Evolutionary conservation across 2,329 filamentous ascomycete species (phyloP).

Genomic region (Setomelanomma holmii): DNA sequence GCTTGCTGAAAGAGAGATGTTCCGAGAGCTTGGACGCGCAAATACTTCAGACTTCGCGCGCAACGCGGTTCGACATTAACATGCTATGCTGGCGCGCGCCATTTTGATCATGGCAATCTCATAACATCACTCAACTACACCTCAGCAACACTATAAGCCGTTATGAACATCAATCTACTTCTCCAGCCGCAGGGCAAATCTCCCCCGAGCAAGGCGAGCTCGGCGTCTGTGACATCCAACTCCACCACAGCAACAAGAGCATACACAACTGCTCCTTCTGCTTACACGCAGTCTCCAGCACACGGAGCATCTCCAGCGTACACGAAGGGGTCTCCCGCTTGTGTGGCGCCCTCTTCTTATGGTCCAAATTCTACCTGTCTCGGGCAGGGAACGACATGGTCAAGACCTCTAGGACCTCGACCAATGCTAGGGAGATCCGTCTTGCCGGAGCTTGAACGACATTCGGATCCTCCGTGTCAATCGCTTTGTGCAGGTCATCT

Average conservation of each 20-base stretch:
- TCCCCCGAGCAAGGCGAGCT: constrained; percentile 57
- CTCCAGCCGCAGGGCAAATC: constrained; percentile 80
- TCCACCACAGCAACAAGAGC: constrained; percentile 53
- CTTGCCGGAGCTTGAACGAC: constrained; percentile 46
- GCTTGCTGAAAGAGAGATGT: too few relatives aligned
- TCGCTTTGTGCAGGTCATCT: constrained; percentile 53
- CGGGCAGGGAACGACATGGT: constrained; percentile 29
- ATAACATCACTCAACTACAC: too few relatives aligned
- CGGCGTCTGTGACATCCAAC: constrained; percentile 43
- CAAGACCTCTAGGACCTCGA: constrained; percentile 29
- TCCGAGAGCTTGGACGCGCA: too few relatives aligned
- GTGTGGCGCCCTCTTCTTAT: constrained; percentile 39
- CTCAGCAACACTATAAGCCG: too few relatives aligned
- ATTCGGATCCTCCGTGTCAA: constrained; percentile 50
- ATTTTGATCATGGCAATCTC: too few relatives aligned
- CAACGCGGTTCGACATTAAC: too few relatives aligned
- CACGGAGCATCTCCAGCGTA: constrained; percentile 43
- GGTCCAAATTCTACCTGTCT: constrained; percentile 36
- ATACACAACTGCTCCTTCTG: constrained; percentile 45
- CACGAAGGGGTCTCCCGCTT: constrained; percentile 38
- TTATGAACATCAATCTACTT: constrained; percentile 95
- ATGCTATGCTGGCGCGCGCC: too few relatives aligned
- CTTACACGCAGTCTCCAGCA: constrained; percentile 45
- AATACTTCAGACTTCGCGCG: too few relatives aligned
- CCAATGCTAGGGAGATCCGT: constrained; percentile 48